Evolutionary conservation across 768 basidiomycete species (phyloP), one percentile per base, ranked within the genome.

Genomic region (Hysterangium stoloniferum): DNA sequence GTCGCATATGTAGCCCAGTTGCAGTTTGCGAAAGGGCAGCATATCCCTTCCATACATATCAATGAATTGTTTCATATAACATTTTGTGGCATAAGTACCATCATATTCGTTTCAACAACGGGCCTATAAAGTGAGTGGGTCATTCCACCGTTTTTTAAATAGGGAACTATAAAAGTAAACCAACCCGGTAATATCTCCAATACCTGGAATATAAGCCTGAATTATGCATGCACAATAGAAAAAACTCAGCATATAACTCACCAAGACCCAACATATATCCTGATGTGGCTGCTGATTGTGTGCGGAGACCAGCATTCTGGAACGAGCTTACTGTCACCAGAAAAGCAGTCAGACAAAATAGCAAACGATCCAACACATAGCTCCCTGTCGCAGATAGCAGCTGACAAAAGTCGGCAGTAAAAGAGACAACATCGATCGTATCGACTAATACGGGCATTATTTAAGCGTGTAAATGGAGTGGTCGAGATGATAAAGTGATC

Each of bases 21-120:
- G 82, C 84, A 1, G 76, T 80, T 62, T 90, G 86, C 1, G 69
- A 59, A 6, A 80, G 59, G 1, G 66, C 71, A 3, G 84, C 85
- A 62, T 86, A 88, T 6, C 86, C 85, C 80, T 84, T 49, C 9
- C 41, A 28, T 3, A 43, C 15, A 44, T 27, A 27, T 29, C 15
- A n/a, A 33, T 35, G 27, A 13, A 34, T 17, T 11, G 37, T 52
- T 17, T 2, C 24, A 35, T 7, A 19, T 6, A 29, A 29, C 13
- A 24, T 22, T 6, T 19, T 25, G 24, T 4, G 17, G 17, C 8
- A 33, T 27, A 24, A 28, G 54, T 62, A 79, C 83, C 84, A 86
- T 85, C 80, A 87, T 84, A 55, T 86, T 86, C 15, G 86, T 88
- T 69, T 89, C 84, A 5, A 87, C 84, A 15, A 86, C 78, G 3